Base-by-base conservation (phyloP, 1,284 basidiomycete genomes). In the Neonothopanus nambi region DNA sequence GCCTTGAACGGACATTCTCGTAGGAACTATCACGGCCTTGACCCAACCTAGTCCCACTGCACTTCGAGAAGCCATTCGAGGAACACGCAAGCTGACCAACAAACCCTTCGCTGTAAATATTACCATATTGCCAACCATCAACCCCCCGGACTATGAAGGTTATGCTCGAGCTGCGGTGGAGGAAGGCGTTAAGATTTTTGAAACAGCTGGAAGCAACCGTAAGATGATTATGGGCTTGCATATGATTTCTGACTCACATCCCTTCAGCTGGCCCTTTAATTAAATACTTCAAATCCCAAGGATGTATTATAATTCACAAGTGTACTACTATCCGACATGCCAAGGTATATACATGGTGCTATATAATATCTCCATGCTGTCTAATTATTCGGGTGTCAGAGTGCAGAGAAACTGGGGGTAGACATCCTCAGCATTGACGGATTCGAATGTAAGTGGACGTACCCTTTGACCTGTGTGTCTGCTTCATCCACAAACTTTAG, bases 191-290 rank as follows among this genome's bases (percentile, higher is more conserved):
- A 77, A 73, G 62, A 87, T 97, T 48, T 94, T 95, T 65, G 95
- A 98, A 75, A 98, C 95, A 0, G 95, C 95, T 1, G 95, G 95
- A 9, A 94, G 90, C 68, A 93, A 88, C 67, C 90, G 90, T 92
- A 62, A 59, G 82, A n/a, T 68, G 37, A 30, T 41, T 11, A 28
- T 36, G 46, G 37, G 26, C 7, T 44, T n/a, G 21, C n/a, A 37
- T 13, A 15, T 24, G 18, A 18, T 8, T 35, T 23, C 21, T 41
- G 28, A 36, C 24, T n/a, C 21, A 36, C 56, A 28, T 51, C 23
- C 39, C 6, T 23, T 40, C 15, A 91, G 89, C 92, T 39, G 89
- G 85, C 21, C 82, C 85, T 9, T 74, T 96, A 52, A 89, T 96
- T 70, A 80, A 83, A 57, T 90, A 84, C 64, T 86, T 95, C 69